phyloP scores from a whole-genome alignment of 164 flowering plant species.

The Liquidambar formosana region DNA sequence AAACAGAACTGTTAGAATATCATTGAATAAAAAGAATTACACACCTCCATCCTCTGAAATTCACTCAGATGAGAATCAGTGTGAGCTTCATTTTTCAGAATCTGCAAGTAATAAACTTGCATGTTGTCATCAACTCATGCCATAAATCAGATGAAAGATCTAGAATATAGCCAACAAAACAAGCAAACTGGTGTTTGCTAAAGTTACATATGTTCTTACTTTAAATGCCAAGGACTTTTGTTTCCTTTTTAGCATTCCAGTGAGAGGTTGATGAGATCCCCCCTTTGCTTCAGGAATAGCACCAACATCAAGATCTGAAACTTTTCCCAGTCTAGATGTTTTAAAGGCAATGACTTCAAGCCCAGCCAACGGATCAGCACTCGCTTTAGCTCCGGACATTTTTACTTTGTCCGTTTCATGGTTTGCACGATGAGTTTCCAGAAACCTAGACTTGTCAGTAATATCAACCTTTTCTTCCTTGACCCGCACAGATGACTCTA shows the following conservation, averaged over 20 bases:
- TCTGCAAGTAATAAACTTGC: constrained; percentile 17
- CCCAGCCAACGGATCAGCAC: constrained; percentile 18
- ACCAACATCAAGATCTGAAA: constrained; percentile 17
- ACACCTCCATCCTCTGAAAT: constrained; percentile 41
- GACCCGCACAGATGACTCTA: constrained; percentile 44
- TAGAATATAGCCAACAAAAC: neutral
- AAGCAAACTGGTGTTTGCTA: neutral
- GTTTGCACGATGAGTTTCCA: constrained; percentile 30
- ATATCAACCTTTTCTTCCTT: constrained; percentile 36
- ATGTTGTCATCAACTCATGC: neutral
- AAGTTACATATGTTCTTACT: constrained; percentile 28
- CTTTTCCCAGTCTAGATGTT: constrained; percentile 28
- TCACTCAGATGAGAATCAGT: constrained; percentile 27
- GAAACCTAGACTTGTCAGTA: constrained; percentile 29
- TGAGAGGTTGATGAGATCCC: constrained; percentile 23
- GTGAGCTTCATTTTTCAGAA: constrained; percentile 25
- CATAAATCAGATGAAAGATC: constrained; percentile 1
- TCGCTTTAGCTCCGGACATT: constrained; percentile 31
- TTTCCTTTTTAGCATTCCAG: constrained; percentile 32
- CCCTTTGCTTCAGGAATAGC: constrained; percentile 33
- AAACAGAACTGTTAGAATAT: too few species aligned
- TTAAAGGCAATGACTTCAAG: constrained; percentile 20
- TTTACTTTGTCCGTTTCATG: constrained; percentile 35
- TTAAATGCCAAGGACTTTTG: constrained; percentile 37
- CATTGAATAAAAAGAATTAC: too few species aligned